These are phyloP conservation scores for Umbelopsis vinacea DNA, from an alignment of 192 early-diverging fungal species.

Conservation along the genomic window DNA sequence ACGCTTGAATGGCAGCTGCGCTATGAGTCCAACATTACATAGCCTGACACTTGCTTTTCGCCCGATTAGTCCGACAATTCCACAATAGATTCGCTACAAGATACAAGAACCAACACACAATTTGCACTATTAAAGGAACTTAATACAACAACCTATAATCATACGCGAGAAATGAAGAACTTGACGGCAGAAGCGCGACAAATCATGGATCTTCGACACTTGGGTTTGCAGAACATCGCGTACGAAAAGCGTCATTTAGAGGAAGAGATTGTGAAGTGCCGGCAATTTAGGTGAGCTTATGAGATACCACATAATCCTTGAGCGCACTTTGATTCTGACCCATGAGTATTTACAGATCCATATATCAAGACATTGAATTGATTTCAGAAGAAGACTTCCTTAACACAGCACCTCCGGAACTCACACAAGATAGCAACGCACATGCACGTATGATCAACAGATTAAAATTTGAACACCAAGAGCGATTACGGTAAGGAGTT, in stretches of 20 bases:
- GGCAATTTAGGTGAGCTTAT: slow-evolving; percentile 53
- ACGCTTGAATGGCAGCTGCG: background rate
- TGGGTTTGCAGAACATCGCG: slow-evolving; percentile 56
- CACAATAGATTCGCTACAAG: slow-evolving; percentile 7
- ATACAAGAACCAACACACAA: slow-evolving; percentile 13
- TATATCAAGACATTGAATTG: slow-evolving; percentile 58
- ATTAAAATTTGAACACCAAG: slow-evolving; percentile 55
- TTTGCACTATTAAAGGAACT: slow-evolving; percentile 16
- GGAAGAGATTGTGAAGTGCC: slow-evolving; percentile 58
- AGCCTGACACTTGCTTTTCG: background rate
- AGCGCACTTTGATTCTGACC: background rate
- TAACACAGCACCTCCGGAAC: slow-evolving; percentile 31
- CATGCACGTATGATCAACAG: slow-evolving; percentile 60
- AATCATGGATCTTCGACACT: slow-evolving; percentile 52
- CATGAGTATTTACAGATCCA: slow-evolving; percentile 38
- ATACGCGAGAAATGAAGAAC: slow-evolving; percentile 47
- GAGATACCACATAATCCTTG: background rate
- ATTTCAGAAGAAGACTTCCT: slow-evolving; percentile 47
- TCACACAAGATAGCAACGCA: slow-evolving; percentile 33
- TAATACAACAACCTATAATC: slow-evolving; percentile 23
- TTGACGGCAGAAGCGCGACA: slow-evolving; percentile 57
- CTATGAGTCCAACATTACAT: background rate
- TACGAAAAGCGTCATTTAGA: slow-evolving; percentile 63
- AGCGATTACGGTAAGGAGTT: slow-evolving; percentile 44
- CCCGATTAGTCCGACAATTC: background rate